phyloP scores from a whole-genome alignment of 2,329 filamentous ascomycete species.

The Epichloe aotearoae region DNA sequence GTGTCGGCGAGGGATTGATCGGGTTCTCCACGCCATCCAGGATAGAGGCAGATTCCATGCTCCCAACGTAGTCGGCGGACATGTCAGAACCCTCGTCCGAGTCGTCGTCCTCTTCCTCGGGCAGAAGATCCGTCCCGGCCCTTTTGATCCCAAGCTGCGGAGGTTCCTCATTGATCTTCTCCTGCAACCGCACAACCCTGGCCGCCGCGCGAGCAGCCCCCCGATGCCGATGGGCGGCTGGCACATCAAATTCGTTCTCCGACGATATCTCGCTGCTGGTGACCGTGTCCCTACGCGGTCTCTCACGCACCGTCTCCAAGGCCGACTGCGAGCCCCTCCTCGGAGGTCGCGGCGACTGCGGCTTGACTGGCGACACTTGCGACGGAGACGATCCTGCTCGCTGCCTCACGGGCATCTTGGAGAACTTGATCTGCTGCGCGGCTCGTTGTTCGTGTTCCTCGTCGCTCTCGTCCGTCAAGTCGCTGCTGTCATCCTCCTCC shows the following conservation, averaged over 20 bases:
- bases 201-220: constrained; percentile 45
- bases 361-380: constrained; percentile 49
- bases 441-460: constrained; percentile 63
- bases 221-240: constrained; percentile 51
- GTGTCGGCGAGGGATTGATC: constrained; percentile 38
- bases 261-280: constrained; percentile 76
- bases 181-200: constrained; percentile 22
- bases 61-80: constrained; percentile 51
- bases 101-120: constrained; percentile 45
- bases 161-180: constrained; percentile 26
- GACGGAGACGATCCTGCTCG: constrained; percentile 83
- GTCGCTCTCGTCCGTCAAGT: constrained; percentile 73
- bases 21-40: constrained; percentile 51
- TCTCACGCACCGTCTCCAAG: constrained; percentile 55
- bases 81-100: constrained; percentile 50
- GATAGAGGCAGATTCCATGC: constrained; percentile 58
- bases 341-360: constrained; percentile 36
- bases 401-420: constrained; percentile 82
- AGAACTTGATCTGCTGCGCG: constrained; percentile 86
- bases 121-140: constrained; percentile 36
- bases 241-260: constrained; percentile 63
- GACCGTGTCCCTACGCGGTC: constrained; percentile 59
- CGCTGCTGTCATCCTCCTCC: constrained; percentile 77
- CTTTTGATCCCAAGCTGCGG: constrained; percentile 25
- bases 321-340: constrained; percentile 60